These are phyloP conservation scores for Aquilaria agallochum DNA, from an alignment of 441 rosid genomes.

Conservation along the genomic window DNA sequence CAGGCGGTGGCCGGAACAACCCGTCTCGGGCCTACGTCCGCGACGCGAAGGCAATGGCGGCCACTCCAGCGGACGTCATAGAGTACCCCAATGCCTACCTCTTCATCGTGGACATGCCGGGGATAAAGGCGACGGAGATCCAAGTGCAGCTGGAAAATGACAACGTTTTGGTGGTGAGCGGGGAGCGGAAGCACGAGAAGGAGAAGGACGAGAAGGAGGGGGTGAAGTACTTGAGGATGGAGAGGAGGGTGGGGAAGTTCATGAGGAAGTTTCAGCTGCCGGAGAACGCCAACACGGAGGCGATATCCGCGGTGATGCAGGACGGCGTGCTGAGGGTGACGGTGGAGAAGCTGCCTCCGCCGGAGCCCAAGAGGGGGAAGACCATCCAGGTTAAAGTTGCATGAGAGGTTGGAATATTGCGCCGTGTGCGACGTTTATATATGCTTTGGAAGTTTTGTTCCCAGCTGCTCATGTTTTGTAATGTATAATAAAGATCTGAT, in stretches of 20 bases:
- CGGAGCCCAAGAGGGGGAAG: constrained; percentile 79
- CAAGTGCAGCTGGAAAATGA: constrained; percentile 47
- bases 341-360: constrained; percentile 77
- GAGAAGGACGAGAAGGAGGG: constrained; percentile 35
- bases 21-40: constrained; percentile 48
- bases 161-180: constrained; percentile 32
- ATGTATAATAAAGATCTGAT: neutral
- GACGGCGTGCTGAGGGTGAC: constrained; percentile 80
- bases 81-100: constrained; percentile 37
- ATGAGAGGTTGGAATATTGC: constrained; percentile 14
- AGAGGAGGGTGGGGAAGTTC: constrained; percentile 74
- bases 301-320: constrained; percentile 58
- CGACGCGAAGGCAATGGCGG: constrained; percentile 60
- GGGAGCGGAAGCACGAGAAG: constrained; percentile 38
- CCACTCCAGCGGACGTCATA: constrained; percentile 59
- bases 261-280: constrained; percentile 85
- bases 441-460: neutral
- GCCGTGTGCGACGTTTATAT: neutral
- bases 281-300: constrained; percentile 65
- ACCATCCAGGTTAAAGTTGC: constrained; percentile 73
- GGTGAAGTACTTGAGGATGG: constrained; percentile 71
- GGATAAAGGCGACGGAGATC: constrained; percentile 39
- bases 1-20: constrained; percentile 13
- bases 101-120: constrained; percentile 70
- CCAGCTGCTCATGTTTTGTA: neutral